Base-by-base conservation (phyloP, 148 eudicot genomes). In the Heliosperma pusillum region DNA sequence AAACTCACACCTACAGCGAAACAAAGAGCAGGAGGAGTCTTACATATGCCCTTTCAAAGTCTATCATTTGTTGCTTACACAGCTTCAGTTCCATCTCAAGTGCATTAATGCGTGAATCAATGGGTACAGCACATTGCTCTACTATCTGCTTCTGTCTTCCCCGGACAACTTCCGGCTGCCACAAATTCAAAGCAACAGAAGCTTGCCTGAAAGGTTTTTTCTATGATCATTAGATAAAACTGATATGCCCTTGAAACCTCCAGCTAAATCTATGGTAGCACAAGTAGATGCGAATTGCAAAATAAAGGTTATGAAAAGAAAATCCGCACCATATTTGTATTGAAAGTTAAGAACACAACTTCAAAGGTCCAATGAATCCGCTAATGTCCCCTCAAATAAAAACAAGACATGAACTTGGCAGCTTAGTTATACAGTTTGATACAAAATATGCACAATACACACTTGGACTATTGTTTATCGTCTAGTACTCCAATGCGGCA, bases 31-130 rank as follows among this genome's bases (percentile, higher is more conserved):
- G 25, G 70, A 52, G 45, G 42, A 96, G n/a, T n/a, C n/a, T 83
- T 84, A 93, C 97, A 80, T 86, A 80, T 58, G 93, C 79, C 76
- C 83, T 89, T 22, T 87, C 88, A 72, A 88, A 80, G 21, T 82
- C 87, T 0, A 56, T 27, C 69, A 89, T 76, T 66, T 91, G 97
- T 75, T 89, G 93, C 86, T 88, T 88, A 83, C 98, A 93, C 15
- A 93, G 95, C 85, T 81, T 91, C 74, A 91, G 42, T 77, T 93
- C 98, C 95, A 88, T 91, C 85, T 89, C 90, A 42, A 91, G 89
- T 19, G 87, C 86, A 81, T 83, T 86, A 27, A 88, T 86, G 25
- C 98, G 83, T 67, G 85, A 69, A 26, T 85, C 88, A 70, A 88
- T 90, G 77, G 95, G 89, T 58, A 93, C 91, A 79, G 83, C 70